These are phyloP conservation scores for Trichoderma sp. DNA, from an alignment of 2,329 filamentous ascomycete species.

Conservation along the genomic window DNA sequence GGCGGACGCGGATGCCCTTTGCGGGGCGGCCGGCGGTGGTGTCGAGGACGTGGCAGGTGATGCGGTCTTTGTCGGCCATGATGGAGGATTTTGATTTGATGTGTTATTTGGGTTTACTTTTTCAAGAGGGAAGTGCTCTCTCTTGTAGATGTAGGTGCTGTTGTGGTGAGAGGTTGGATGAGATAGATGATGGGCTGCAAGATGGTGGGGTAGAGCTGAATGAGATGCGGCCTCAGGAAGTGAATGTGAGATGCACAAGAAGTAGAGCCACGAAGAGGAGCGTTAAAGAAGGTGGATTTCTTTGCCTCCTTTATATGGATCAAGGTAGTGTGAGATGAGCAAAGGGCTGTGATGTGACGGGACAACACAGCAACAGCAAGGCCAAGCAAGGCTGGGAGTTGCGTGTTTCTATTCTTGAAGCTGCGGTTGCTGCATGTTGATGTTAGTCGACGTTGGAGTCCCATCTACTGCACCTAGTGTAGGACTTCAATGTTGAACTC, in stretches of 20 bases:
- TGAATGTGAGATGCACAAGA: neutral
- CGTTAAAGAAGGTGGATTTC: neutral
- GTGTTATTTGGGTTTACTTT: neutral
- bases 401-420: constrained; percentile 1
- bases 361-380: neutral
- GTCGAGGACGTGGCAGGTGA: constrained; percentile 87
- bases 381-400: neutral
- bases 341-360: neutral
- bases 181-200: neutral
- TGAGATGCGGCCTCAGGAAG: neutral
- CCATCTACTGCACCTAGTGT: neutral
- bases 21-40: constrained; percentile 73
- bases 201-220: neutral
- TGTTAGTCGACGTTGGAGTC: neutral
- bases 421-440: neutral
- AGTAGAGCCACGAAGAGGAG: neutral
- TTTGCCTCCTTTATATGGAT: neutral
- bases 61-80: constrained; percentile 56
- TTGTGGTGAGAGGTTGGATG: neutral
- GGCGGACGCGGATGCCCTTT: constrained; percentile 64
- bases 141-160: neutral
- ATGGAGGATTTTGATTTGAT: neutral
- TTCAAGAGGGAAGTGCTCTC: neutral
- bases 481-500: neutral
- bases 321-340: neutral